These are phyloP conservation scores for Nakazawaea pomicola DNA, from an alignment of 805 yeast genomes.

Conservation along the genomic window DNA sequence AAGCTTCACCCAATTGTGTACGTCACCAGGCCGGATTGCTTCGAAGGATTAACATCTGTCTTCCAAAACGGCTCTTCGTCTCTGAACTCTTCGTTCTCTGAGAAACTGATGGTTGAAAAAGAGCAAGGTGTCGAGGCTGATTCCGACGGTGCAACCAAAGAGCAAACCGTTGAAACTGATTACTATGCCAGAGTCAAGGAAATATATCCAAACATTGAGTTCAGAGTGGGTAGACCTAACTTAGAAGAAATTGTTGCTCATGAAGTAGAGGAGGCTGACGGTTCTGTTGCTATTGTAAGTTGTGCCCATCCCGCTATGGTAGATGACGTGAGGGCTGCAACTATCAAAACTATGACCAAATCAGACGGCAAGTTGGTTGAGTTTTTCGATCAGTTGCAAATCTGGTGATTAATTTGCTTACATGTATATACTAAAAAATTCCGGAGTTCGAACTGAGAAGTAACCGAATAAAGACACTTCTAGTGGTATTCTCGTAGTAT, in stretches of 20 bases:
- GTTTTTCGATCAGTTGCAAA: conserved; percentile 31
- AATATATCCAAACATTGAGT: conserved; percentile 28
- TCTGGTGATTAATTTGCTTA: too few relatives aligned
- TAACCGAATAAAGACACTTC: too few relatives aligned
- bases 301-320: conserved; percentile 46
- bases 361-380: conserved; percentile 23
- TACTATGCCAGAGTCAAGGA: conserved; percentile 8
- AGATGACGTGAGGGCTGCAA: conserved; percentile 23
- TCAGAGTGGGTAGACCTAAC: conserved; percentile 41
- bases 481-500: neutral
- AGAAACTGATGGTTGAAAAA: too few relatives aligned
- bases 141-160: conserved; percentile 12
- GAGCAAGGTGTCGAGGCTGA: too few relatives aligned
- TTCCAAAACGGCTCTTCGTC: conserved; percentile 10
- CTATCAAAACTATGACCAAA: conserved; percentile 15
- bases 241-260: conserved; percentile 27
- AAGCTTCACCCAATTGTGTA: conserved; percentile 34
- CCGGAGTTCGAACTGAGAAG: too few relatives aligned
- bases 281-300: conserved; percentile 40
- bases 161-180: conserved; percentile 15
- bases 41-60: conserved; percentile 13
- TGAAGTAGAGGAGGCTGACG: conserved; percentile 32
- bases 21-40: conserved; percentile 29
- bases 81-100: too few relatives aligned
- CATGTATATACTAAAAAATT: too few relatives aligned